A percentile compares a stretch with the other conserved stretches of the same genome.
phyloP scores from a whole-genome alignment of 2,329 filamentous ascomycete species.

The Diaporthe aspalathi region DNA sequence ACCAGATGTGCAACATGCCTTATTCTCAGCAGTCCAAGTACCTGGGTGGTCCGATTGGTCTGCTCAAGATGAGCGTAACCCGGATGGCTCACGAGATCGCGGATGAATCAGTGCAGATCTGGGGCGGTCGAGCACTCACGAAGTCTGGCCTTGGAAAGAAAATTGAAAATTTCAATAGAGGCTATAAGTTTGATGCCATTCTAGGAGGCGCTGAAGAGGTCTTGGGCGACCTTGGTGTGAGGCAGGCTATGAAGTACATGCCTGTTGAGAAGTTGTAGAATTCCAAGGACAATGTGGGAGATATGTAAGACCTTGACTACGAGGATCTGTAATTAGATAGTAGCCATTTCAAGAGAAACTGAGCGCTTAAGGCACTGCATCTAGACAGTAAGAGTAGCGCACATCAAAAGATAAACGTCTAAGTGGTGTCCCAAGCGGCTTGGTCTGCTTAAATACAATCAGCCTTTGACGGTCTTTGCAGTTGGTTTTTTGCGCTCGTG shows the following conservation, averaged over 20 bases:
- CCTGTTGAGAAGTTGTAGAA: conserved; percentile 84
- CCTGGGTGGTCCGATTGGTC: conserved; percentile 82
- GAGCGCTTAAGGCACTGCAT: no score
- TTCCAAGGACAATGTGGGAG: no score
- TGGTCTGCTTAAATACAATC: no score
- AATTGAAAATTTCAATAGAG: conserved; percentile 86
- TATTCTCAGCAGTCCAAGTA: conserved; percentile 81
- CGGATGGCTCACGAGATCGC: conserved; percentile 84
- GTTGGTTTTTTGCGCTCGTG: no score
- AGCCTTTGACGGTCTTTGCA: no score
- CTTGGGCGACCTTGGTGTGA: conserved; percentile 81
- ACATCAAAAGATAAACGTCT: no score
- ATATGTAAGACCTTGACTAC: not conserved
- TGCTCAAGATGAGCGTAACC: conserved; percentile 84
- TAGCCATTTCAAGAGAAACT: no score
- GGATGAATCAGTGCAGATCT: conserved; percentile 87
- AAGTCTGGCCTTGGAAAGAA: conserved; percentile 85
- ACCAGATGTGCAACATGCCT: conserved; percentile 88
- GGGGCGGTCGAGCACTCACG: conserved; percentile 83
- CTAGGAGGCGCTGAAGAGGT: conserved; percentile 87
- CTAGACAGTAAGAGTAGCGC: no score
- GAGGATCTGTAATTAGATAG: no score
- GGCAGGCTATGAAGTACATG: conserved; percentile 86
- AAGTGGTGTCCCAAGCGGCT: no score
- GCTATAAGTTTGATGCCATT: conserved; percentile 84